A percentile compares a stretch with the other conserved stretches of the same genome.
Evolutionary conservation across 1,284 basidiomycete genomes (phyloP).

Genomic region (Cryptococcus maquisensis): DNA sequence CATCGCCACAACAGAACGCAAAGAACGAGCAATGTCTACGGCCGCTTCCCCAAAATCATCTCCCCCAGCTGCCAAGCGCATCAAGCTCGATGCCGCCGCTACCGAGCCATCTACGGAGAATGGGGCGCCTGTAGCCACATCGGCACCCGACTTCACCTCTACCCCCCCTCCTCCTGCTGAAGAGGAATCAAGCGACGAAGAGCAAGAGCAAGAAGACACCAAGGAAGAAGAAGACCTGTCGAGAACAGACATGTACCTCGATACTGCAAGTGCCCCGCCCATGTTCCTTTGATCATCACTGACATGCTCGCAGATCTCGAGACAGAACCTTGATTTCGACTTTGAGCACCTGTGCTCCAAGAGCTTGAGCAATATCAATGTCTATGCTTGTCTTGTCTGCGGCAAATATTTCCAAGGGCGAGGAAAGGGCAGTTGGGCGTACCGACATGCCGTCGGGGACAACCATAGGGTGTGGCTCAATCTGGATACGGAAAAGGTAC

Average conservation of each 20-base stretch:
- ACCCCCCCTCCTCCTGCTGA: conserved; percentile 6
- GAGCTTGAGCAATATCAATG: conserved; percentile 91
- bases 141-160: conserved; percentile 11
- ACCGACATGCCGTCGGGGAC: conserved; percentile 94
- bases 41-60: conserved; percentile 27
- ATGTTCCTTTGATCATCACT: conserved; percentile 1
- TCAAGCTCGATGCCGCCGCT: conserved; percentile 14
- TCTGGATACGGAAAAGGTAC: conserved; percentile 81
- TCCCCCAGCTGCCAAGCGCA: conserved; percentile 36
- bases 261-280: conserved; percentile 66
- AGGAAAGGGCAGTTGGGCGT: conserved; percentile 88
- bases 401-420: conserved; percentile 99
- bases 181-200: conserved; percentile 45
- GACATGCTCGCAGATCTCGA: conserved; percentile 63
- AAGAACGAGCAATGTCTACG: not conserved
- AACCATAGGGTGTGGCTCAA: conserved; percentile 99
- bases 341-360: conserved; percentile 99
- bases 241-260: conserved; percentile 86
- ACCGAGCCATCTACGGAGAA: conserved; percentile 16
- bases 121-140: conserved; percentile 8
- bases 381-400: conserved; percentile 95
- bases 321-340: conserved; percentile 90
- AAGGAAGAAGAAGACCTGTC: conserved; percentile 53
- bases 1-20: not conserved
- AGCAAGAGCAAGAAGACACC: conserved; percentile 34